phyloP scores from a whole-genome alignment of 2,329 filamentous ascomycete genomes.

The Neonectria magnoliae region DNA sequence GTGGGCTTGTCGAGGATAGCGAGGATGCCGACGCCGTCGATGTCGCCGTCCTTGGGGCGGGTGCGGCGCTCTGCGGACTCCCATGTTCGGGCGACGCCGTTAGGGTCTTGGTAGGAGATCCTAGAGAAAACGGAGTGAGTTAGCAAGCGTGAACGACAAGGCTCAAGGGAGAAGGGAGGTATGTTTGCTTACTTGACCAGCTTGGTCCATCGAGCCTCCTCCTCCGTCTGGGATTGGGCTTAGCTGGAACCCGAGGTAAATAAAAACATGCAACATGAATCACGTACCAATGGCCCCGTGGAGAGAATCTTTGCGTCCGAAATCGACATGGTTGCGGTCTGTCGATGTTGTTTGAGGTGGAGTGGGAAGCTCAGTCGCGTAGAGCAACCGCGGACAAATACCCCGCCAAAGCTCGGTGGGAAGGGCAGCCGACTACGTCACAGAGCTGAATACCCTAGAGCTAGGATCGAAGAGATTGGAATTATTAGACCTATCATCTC shows the following conservation, averaged over 20 bases:
- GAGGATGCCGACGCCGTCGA: slow-evolving; percentile 79
- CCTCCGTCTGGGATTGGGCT: slow-evolving; percentile 51
- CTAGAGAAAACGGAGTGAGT: slow-evolving; percentile 46
- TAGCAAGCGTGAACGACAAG: slow-evolving; percentile 6
- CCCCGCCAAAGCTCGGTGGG: slow-evolving; percentile 33
- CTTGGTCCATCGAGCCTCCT: slow-evolving; percentile 69
- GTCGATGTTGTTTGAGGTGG: slow-evolving; percentile 3
- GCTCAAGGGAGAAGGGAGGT: neutral
- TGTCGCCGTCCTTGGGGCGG: slow-evolving; percentile 66
- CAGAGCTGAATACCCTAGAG: slow-evolving; percentile 32
- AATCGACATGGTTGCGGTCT: slow-evolving; percentile 51
- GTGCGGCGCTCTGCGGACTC: slow-evolving; percentile 79
- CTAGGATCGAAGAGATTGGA: neutral
- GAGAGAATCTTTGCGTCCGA: slow-evolving; percentile 55
- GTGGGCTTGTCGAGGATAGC: slow-evolving; percentile 69
- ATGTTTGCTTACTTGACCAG: slow-evolving; percentile 61
- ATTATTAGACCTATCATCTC: neutral
- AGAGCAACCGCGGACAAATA: slow-evolving; percentile 6
- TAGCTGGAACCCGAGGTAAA: neutral
- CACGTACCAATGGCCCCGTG: slow-evolving; percentile 56
- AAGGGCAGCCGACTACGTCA: slow-evolving; percentile 22
- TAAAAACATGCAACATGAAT: neutral
- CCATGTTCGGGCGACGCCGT: slow-evolving; percentile 70
- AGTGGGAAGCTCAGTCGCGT: slow-evolving; percentile 16
- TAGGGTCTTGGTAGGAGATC: slow-evolving; percentile 72